These are phyloP conservation scores for Hypoxylon sp. DNA, from an alignment of 2,329 filamentous ascomycete species.

Conservation along the genomic window DNA sequence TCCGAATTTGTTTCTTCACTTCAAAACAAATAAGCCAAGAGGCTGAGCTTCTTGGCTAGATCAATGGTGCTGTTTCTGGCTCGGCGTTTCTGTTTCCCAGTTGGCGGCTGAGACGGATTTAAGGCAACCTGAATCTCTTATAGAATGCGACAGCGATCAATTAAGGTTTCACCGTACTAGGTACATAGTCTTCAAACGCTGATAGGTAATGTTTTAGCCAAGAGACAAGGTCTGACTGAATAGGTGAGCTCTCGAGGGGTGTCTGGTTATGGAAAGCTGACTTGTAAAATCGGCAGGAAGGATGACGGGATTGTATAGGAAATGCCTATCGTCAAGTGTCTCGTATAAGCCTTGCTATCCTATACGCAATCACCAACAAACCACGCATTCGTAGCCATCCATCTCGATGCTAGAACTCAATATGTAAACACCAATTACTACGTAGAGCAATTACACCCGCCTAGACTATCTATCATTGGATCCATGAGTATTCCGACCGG, in stretches of 20 bases:
- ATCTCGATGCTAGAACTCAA: constrained; percentile 15
- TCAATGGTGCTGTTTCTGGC: constrained; percentile 26
- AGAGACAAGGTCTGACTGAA: constrained; percentile 26
- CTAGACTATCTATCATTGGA: constrained; percentile 35
- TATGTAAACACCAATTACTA: constrained; percentile 36
- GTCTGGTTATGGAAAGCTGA: constrained; percentile 16
- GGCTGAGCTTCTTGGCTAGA: constrained; percentile 40
- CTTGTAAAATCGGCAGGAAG: constrained; percentile 4
- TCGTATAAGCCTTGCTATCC: constrained; percentile 18
- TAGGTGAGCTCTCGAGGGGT: constrained; percentile 14
- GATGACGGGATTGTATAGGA: constrained; percentile 31
- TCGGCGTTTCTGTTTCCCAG: constrained; percentile 32
- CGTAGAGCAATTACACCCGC: constrained; percentile 42
- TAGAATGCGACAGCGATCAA: constrained; percentile 24
- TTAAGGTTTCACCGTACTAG: constrained; percentile 32
- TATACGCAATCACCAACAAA: constrained; percentile 33
- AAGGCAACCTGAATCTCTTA: constrained; percentile 26
- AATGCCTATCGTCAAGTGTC: constrained; percentile 18
- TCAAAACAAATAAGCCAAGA: constrained; percentile 31
- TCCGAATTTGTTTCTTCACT: constrained; percentile 7
- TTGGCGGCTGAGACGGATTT: constrained; percentile 26
- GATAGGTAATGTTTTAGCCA: constrained; percentile 16
- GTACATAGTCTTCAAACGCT: constrained; percentile 25
- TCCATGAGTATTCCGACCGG: constrained; percentile 31
- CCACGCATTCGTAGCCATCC: constrained; percentile 36